Evolutionary conservation across 305 asterid genomes (phyloP), one percentile per base, ranked within the genome.

Genomic region (Striga hermonthica): DNA sequence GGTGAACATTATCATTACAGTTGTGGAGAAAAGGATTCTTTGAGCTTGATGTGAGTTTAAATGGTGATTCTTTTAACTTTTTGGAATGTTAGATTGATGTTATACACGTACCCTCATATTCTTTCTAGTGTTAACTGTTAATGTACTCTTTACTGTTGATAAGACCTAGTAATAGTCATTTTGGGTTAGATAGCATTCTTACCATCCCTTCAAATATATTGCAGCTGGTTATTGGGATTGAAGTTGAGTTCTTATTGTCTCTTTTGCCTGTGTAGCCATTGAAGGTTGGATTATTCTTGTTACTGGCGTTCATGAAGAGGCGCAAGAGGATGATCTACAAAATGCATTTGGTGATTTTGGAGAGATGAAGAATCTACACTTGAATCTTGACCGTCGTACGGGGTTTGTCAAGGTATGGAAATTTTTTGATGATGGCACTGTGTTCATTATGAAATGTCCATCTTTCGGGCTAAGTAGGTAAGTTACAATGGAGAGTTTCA

Each of bases 221-320:
- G 43, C 13, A 36, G 60, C 50, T 56, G 62, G 55, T 43, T 69
- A 31, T 63, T 67, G 34, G 47, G 58, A 28, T 39, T 13, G 14
- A 15, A 7, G 48, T 54, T 34, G 65, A 75, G 48, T 54, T 64
- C 72, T 82, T 50, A 72, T 31, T 65, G 73, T 66, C 28, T 22
- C 31, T 59, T 76, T 31, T 31, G 62, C 73, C 60, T 59, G 37
- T 85, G 84, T 84, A 92, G 97, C 98, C 48, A 86, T 92, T 78
- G 97, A 92, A 83, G 97, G 98, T 78, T 92, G 98, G 97, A 92
- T 89, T 83, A 48, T 89, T 82, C 81, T 92, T 3, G 97, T 84
- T 62, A 84, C 97, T 63, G 97, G 97, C 73, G 87, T 92, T 63
- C 95, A 89, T 77, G 98, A 92, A 72, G 98, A 92, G 82, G 90